Base-by-base conservation (phyloP, 345 rosid species). In the Corchorus capsularis region DNA sequence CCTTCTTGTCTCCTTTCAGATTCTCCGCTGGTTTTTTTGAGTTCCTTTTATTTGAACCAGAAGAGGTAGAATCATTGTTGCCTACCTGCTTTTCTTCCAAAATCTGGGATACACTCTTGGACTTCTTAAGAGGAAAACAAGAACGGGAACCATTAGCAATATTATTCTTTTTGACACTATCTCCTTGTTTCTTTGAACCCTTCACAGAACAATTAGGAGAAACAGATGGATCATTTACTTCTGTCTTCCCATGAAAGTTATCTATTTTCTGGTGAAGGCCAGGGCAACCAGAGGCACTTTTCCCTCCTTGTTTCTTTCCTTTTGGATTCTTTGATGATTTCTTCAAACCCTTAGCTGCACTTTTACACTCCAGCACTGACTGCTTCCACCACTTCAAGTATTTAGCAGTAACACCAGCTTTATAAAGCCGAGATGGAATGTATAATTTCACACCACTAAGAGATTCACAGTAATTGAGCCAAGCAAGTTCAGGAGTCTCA, bases 381-480 rank as follows among this genome's bases (percentile, higher is more conserved):
- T 75, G 66, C 32, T 64, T 84, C 91, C 93, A 81, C 94, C 94
- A 90, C 17, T 82, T 62, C 49, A 69, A 68, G 79, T 87, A 86
- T 6, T 15, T 50, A 4, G 64, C 32, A 2, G 92, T 86, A 43
- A 86, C 73, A 77, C 80, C 68, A 9, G 84, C 39, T 67, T 50
- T 60, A 34, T 70, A 79, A 9, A 54, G 39, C 20, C 85, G 76
- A 13, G 93, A 79, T 15, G 92, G 90, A 64, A 89, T 77, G 77
- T 72, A 80, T 17, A 83, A 64, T 9, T 77, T 74, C 39, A 41
- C 57, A 69, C 66, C 81, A 55, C 64, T 54, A 8, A 86, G 27
- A 55, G 86, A 82, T 60, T 69, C 87, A 27, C 8, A 77, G 79
- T 83, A 89, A 5, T 65, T 67, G 16, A 32, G 52, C 85, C 82